Evolutionary conservation across 345 rosid species (phyloP), one percentile per base, ranked within the genome.

Genomic region (Euphorbia tirucalli): DNA sequence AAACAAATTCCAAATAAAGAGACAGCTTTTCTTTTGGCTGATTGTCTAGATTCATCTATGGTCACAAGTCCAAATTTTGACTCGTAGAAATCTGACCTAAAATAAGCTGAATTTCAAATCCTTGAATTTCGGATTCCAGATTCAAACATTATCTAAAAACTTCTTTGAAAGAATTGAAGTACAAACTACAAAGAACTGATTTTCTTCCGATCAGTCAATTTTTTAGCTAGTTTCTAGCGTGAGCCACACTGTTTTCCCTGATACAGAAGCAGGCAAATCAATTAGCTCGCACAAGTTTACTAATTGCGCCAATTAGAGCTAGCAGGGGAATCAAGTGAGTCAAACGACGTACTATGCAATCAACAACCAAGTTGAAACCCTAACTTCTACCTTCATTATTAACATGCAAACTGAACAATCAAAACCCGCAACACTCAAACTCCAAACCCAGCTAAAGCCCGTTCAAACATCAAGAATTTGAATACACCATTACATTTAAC

Each of bases 341-440:
- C 49, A 39, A 61, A 64, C 48, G 2, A 25, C 18, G 41, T 30
- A 21, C 11, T 15, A 61, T 35, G 19, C 11, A 65, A 9, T 30
- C 58, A 57, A 30, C 21, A 27, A 16, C 25, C 58, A 7, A 50
- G 15, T 43, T 7, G 49, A 68, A 68, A 52, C 73, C 73, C 73
- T 52, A 54, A 67, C 46, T 32, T 28, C 11, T 15, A 49, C n/a
- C 24, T 67, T 25, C 41, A 18, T 19, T 61, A 24, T 24, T 14
- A 65, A 43, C 44, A 46, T 37, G 46, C 11, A 63, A 59, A 28
- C 5, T 52, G n/a, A 52, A 63, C 18, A 7, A 22, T 58, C 28
- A 24, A 55, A 66, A 30, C 1, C 41, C 35, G 21, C 60, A 21
- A 2, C 46, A 44, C 30, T 9, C 30, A 25, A 39, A 31, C 21